phyloP scores from a whole-genome alignment of 2,329 filamentous ascomycete species.

The Neofusicoccum ribis region DNA sequence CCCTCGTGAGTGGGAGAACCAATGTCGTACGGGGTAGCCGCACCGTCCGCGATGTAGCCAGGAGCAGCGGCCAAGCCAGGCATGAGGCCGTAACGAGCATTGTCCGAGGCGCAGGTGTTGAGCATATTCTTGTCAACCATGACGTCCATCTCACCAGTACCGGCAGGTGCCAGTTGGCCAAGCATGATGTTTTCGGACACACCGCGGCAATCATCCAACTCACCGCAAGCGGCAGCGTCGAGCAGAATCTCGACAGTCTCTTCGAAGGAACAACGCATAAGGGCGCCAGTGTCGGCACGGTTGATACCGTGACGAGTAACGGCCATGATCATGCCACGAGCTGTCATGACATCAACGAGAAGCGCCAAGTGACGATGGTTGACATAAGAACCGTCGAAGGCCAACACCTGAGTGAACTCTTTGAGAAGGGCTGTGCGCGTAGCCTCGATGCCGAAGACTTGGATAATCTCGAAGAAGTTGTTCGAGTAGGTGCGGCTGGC shows the following conservation, averaged over 20 bases:
- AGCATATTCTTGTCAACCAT: conserved; percentile 94
- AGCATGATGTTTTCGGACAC: conserved; percentile 99
- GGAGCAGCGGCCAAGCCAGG: conserved; percentile 76
- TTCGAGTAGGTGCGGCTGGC: conserved; percentile 86
- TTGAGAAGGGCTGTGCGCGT: conserved; percentile 82
- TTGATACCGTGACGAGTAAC: conserved; percentile 99
- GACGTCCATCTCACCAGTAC: conserved; percentile 93
- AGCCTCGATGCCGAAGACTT: conserved; percentile 95
- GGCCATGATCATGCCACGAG: conserved; percentile 88
- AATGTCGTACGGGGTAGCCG: conserved; percentile 88
- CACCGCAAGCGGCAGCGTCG: conserved; percentile 90
- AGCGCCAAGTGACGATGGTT: conserved; percentile 97
- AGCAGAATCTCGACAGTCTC: conserved; percentile 98
- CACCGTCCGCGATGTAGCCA: conserved; percentile 72
- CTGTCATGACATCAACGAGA: conserved; percentile 96
- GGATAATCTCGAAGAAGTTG: conserved; percentile 90
- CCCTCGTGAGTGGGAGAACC: conserved; percentile 64
- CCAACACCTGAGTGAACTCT: conserved; percentile 88
- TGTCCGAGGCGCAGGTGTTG: conserved; percentile 58
- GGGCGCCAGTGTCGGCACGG: conserved; percentile 91
- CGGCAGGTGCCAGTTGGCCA: conserved; percentile 94
- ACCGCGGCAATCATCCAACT: conserved; percentile 95
- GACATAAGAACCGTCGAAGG: conserved; percentile 98
- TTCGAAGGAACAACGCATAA: conserved; percentile 99
- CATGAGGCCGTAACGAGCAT: conserved; percentile 70